Conservation (phyloP, 768 basidiomycete genomes). For the Lactifluus piperatus region DNA sequence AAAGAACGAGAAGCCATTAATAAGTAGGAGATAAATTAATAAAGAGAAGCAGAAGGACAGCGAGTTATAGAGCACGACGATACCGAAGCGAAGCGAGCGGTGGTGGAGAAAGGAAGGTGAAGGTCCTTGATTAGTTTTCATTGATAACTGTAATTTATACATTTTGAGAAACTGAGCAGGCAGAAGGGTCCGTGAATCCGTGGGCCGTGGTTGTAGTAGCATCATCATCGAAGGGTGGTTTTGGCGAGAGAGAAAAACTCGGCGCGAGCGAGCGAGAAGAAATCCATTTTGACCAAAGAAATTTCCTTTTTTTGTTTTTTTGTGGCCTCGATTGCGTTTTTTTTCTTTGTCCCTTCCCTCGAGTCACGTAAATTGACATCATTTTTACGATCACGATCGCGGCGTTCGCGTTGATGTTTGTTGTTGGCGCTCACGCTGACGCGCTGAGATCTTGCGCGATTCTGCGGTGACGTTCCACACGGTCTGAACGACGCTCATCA, state of each 20-base stretch:
- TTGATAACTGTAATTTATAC: background rate
- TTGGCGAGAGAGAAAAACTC: background rate
- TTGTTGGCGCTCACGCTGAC: background rate
- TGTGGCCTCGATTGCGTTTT: too few relatives aligned
- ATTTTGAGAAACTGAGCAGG: background rate
- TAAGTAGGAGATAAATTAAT: background rate
- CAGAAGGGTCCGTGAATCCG: too few relatives aligned
- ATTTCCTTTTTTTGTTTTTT: background rate
- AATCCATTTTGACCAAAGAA: too few relatives aligned
- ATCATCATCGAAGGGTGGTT: background rate
- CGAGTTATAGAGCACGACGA: background rate
- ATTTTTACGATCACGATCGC: background rate
- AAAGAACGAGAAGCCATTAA: background rate
- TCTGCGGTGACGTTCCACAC: constrained; percentile 74
- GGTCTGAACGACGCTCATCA: constrained; percentile 44
- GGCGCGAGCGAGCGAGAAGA: background rate
- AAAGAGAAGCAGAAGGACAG: background rate
- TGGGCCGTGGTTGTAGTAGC: too few relatives aligned
- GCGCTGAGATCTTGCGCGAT: constrained; percentile 33
- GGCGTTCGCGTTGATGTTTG: too few relatives aligned
- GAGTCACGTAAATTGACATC: too few relatives aligned
- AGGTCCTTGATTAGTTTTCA: background rate
- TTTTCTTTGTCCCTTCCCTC: too few relatives aligned
- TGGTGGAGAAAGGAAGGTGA: background rate
- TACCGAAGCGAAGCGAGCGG: background rate